Conservation (phyloP, 2,329 filamentous ascomycete species). For the Diatrype stigma region DNA sequence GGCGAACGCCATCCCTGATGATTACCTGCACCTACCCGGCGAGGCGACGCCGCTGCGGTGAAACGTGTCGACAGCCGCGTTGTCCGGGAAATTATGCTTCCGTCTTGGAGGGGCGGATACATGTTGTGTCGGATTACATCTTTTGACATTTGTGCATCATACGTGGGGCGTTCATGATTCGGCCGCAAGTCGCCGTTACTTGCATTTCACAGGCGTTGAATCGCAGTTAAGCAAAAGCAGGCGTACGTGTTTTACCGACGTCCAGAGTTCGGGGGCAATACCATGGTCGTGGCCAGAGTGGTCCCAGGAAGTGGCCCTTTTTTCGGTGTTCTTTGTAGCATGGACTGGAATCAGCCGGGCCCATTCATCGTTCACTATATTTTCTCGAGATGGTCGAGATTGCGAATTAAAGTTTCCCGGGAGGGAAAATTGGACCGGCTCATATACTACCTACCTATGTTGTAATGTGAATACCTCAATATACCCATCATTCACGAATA, state of each 20-base stretch:
- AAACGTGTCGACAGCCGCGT: not conserved
- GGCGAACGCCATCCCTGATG: conserved; percentile 11
- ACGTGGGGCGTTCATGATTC: not conserved
- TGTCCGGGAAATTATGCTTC: not conserved
- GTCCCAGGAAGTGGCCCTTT: too few relatives aligned
- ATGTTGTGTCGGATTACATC: not conserved
- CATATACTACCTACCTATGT: not conserved
- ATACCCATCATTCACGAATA: not conserved
- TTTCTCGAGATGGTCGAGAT: not conserved
- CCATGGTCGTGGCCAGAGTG: not conserved
- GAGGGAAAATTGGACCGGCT: not conserved
- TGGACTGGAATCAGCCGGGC: not conserved
- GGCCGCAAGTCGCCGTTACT: not conserved
- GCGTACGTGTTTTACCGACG: not conserved
- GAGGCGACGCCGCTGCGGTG: conserved; percentile 7
- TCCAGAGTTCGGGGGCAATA: not conserved
- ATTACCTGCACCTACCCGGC: conserved; percentile 20
- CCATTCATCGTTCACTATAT: not conserved
- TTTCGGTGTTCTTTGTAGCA: not conserved
- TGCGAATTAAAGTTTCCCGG: not conserved
- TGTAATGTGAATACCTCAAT: not conserved
- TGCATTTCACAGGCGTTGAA: not conserved
- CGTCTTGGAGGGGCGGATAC: not conserved
- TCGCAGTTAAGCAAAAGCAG: not conserved
- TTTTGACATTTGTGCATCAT: not conserved